Evolutionary conservation across 139 green algal genomes (phyloP).

Genomic region (Micractinium sp.): DNA sequence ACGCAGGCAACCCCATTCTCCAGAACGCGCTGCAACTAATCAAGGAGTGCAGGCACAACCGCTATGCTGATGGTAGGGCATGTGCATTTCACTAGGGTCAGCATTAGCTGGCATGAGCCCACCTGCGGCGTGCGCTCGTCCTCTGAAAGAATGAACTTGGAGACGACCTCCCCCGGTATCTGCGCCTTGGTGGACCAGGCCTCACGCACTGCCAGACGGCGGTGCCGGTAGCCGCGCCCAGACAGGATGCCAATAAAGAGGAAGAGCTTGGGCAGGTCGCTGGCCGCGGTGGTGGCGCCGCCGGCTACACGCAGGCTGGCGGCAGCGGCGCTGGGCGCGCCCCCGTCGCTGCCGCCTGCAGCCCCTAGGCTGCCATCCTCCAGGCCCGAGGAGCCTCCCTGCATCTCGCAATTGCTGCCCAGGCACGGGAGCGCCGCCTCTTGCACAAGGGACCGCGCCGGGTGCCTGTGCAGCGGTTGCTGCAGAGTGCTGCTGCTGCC

Average conservation of each 20-base stretch:
- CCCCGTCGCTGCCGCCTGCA: neutral
- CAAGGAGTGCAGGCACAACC: no score
- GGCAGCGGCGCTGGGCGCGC: neutral
- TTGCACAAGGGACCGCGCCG: neutral
- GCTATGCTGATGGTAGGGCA: no score
- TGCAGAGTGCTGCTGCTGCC: neutral
- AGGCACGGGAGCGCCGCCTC: slow-evolving; percentile 1
- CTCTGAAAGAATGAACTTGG: slow-evolving; percentile 58
- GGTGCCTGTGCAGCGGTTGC: slow-evolving; percentile 3
- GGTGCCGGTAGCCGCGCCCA: slow-evolving; percentile 51
- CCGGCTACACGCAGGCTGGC: neutral
- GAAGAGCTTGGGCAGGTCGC: slow-evolving; percentile 42
- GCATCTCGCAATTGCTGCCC: neutral
- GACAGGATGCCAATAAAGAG: slow-evolving; percentile 64
- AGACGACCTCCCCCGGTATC: slow-evolving; percentile 32
- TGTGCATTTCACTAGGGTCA: no score
- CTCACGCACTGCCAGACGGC: slow-evolving; percentile 55
- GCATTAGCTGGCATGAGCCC: neutral
- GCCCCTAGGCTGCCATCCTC: no score
- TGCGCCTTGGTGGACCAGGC: slow-evolving; percentile 51
- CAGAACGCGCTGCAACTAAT: no score
- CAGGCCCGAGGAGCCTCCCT: neutral
- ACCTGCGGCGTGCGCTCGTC: slow-evolving; percentile 59
- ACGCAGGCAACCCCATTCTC: no score
- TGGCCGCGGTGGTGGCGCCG: neutral